Evolutionary conservation across 768 basidiomycete genomes (phyloP).

Genomic region (Pholiota conissans): DNA sequence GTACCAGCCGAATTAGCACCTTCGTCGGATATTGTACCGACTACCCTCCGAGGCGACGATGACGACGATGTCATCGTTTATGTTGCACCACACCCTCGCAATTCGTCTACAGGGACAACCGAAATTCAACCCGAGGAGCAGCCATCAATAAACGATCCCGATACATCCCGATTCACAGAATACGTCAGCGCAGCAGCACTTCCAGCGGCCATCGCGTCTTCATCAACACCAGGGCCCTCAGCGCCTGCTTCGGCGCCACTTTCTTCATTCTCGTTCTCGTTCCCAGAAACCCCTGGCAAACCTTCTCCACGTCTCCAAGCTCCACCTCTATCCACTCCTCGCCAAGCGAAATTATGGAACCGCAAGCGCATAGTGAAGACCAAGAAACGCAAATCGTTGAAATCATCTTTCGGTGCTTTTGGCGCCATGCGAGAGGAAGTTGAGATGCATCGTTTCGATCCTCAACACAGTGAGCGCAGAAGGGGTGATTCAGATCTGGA

Average conservation of each 20-base stretch:
- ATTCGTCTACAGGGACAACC: slow-evolving; percentile 4
- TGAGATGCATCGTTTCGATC: slow-evolving; percentile 40
- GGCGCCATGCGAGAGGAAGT: slow-evolving; percentile 59
- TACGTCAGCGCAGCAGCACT: slow-evolving; percentile 19
- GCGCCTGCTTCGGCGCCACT: slow-evolving; percentile 9
- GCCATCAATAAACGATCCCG: neutral
- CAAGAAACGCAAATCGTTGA: slow-evolving; percentile 15
- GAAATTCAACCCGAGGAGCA: neutral
- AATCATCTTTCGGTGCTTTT: slow-evolving; percentile 43
- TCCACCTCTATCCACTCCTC: slow-evolving; percentile 26
- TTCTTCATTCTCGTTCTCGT: slow-evolving; percentile 33
- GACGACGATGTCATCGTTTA: slow-evolving; percentile 79
- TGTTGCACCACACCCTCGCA: slow-evolving; percentile 70
- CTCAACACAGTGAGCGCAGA: slow-evolving; percentile 50
- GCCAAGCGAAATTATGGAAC: slow-evolving; percentile 27
- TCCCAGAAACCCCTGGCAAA: slow-evolving; percentile 12
- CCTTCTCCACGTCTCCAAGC: slow-evolving; percentile 16
- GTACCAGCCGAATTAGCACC: slow-evolving; percentile 14
- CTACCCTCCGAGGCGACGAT: slow-evolving; percentile 25
- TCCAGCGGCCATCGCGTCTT: slow-evolving; percentile 8
- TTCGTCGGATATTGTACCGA: slow-evolving; percentile 15
- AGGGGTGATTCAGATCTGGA: slow-evolving; percentile 68
- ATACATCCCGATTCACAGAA: slow-evolving; percentile 23
- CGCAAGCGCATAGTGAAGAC: slow-evolving; percentile 15
- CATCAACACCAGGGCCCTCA: slow-evolving; percentile 1